A percentile compares a stretch with the other conserved stretches of the same genome.
phyloP scores from a whole-genome alignment of 192 early-diverging fungal genomes.

The Coemansia sp. region DNA sequence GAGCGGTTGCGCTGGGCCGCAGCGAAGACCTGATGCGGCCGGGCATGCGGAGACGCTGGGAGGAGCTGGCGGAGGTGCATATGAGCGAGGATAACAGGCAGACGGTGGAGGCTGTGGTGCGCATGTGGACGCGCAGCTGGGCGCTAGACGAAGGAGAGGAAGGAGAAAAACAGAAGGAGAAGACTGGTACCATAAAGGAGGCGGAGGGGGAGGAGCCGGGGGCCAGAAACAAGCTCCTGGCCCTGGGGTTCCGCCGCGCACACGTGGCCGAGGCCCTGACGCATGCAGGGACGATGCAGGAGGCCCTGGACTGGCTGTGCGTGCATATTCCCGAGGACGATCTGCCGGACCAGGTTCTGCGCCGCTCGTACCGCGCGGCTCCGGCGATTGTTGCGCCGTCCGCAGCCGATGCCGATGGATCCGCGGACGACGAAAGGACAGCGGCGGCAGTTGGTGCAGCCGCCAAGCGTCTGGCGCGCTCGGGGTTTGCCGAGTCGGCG shows the following conservation, averaged over 20 bases:
- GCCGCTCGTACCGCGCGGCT: slow-evolving; percentile 20
- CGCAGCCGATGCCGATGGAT: neutral
- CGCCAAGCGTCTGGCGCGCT: slow-evolving; percentile 20
- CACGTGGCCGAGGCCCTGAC: slow-evolving; percentile 76
- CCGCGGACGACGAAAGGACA: neutral
- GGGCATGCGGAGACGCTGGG: slow-evolving; percentile 27
- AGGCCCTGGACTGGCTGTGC: slow-evolving; percentile 83
- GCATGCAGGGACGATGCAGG: slow-evolving; percentile 51
- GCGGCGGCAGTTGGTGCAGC: slow-evolving; percentile 10
- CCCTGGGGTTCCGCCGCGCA: slow-evolving; percentile 66
- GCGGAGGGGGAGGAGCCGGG: slow-evolving; percentile 3
- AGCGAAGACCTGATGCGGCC: slow-evolving; percentile 32
- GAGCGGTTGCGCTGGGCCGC: slow-evolving; percentile 42
- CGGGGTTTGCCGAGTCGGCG: slow-evolving; percentile 26
- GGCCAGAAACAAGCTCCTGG: no score
- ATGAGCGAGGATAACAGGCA: slow-evolving; percentile 65
- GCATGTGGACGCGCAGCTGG: slow-evolving; percentile 47
- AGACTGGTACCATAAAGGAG: neutral
- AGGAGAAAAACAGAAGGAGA: neutral
- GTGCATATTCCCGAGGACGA: slow-evolving; percentile 90
- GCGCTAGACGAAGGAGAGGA: neutral
- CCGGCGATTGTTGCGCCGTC: slow-evolving; percentile 1
- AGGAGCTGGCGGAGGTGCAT: slow-evolving; percentile 60
- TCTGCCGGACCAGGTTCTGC: slow-evolving; percentile 42
- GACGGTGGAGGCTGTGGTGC: slow-evolving; percentile 68